phyloP scores from a whole-genome alignment of 768 basidiomycete species.

The Fistulinella prunicolor region DNA sequence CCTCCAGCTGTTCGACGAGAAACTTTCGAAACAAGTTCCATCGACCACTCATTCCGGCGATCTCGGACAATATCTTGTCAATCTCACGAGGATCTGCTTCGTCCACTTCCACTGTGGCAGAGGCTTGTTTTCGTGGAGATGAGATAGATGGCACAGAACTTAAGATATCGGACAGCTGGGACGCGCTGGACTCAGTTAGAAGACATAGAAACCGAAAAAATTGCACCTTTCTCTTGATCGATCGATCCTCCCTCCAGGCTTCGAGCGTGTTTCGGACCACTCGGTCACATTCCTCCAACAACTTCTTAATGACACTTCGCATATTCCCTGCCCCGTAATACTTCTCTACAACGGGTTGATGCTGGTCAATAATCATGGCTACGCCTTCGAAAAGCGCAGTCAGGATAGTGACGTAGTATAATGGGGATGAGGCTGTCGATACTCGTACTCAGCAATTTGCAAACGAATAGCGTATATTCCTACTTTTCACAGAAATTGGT shows the following conservation, averaged over 20 bases:
- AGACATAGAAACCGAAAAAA: neutral
- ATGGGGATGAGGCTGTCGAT: constrained; percentile 76
- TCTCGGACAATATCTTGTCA: constrained; percentile 85
- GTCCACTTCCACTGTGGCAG: constrained; percentile 41
- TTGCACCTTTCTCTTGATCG: constrained; percentile 72
- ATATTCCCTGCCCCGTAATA: constrained; percentile 93
- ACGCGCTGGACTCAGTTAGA: constrained; percentile 1
- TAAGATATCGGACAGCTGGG: constrained; percentile 47
- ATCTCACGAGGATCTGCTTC: constrained; percentile 85
- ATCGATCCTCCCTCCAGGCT: constrained; percentile 90
- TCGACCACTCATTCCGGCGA: constrained; percentile 84
- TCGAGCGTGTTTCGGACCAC: constrained; percentile 72
- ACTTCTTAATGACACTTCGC: constrained; percentile 67
- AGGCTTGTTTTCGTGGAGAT: constrained; percentile 30
- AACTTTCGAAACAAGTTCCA: constrained; percentile 93
- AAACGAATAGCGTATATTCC: constrained; percentile 9
- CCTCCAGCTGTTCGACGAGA: constrained; percentile 69
- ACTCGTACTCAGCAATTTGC: constrained; percentile 7
- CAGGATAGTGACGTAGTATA: constrained; percentile 87
- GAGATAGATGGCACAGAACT: constrained; percentile 38
- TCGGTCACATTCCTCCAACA: constrained; percentile 84
- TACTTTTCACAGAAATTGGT: constrained; percentile 82
- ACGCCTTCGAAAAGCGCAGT: constrained; percentile 94
- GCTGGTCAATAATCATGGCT: constrained; percentile 95
- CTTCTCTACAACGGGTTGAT: constrained; percentile 96